Evolutionary conservation across 2,329 filamentous ascomycete species (phyloP).

Genomic region (Paecilomyces sp.): DNA sequence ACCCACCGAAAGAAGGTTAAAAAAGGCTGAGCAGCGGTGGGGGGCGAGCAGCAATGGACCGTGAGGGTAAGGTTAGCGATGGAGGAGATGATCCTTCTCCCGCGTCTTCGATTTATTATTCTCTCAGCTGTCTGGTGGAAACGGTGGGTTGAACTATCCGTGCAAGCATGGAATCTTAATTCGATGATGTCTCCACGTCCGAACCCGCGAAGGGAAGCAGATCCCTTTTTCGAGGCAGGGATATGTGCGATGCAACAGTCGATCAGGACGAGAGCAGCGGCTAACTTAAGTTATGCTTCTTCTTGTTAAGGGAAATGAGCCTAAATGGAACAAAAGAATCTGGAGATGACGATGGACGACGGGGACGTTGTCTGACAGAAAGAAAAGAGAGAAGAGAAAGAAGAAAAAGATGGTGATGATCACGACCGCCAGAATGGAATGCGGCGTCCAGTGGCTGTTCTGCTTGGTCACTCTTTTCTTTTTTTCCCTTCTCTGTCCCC

Average conservation of each 20-base stretch:
- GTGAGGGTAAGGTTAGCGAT: background rate
- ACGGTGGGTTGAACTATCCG: background rate
- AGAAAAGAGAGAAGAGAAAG: background rate
- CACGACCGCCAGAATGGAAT: background rate
- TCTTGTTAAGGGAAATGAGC: background rate
- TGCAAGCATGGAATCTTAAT: background rate
- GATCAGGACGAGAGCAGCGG: background rate
- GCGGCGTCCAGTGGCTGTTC: background rate
- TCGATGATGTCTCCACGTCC: background rate
- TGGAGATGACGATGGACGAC: background rate
- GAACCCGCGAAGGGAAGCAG: background rate
- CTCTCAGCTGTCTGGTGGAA: background rate
- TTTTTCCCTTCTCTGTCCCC: background rate
- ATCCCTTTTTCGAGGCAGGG: background rate
- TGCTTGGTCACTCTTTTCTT: background rate
- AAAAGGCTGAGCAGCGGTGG: conserved; percentile 1
- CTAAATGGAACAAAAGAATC: background rate
- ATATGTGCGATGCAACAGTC: background rate
- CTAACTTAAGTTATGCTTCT: background rate
- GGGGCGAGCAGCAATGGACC: background rate
- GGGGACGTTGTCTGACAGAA: no score
- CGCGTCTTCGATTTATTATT: background rate
- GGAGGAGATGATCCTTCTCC: background rate
- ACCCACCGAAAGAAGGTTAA: background rate
- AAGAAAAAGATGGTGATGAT: background rate